Evolutionary conservation across 179 eudicot species (phyloP).

Genomic region (Beta lomatogona): DNA sequence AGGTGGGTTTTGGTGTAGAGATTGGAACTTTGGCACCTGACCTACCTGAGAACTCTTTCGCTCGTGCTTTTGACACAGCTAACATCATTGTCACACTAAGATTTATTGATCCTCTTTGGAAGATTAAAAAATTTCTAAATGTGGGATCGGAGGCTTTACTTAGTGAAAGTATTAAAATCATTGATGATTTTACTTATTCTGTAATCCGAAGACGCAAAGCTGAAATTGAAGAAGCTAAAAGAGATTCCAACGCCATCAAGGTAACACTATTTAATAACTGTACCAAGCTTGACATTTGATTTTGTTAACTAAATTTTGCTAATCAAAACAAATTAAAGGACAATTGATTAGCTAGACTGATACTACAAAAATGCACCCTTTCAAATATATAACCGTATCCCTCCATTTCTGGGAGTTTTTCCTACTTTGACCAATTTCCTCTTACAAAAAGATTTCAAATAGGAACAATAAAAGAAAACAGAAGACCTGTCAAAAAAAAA

Average conservation of each 20-base stretch:
- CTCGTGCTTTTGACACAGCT: conserved; percentile 84
- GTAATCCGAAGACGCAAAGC: conserved; percentile 75
- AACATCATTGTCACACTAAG: conserved; percentile 84
- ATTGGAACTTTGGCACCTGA: conserved; percentile 80
- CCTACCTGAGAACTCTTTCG: conserved; percentile 70
- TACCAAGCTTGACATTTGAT: too few species aligned
- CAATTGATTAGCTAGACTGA: too few species aligned
- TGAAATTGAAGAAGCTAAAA: conserved; percentile 57
- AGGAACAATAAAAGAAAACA: too few species aligned
- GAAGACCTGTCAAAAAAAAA: too few species aligned
- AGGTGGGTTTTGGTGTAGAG: conserved; percentile 96
- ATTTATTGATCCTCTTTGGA: conserved; percentile 89
- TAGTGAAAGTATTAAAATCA: conserved; percentile 64
- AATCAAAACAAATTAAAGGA: too few species aligned
- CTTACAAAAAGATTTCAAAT: too few species aligned
- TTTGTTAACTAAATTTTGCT: too few species aligned
- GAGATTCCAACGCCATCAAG: conserved; percentile 44
- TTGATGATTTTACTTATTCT: conserved; percentile 82
- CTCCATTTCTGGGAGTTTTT: too few species aligned
- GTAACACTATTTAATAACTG: conserved; percentile 27
- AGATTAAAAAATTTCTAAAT: conserved; percentile 68
- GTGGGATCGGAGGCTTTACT: conserved; percentile 84
- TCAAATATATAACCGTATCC: too few species aligned
- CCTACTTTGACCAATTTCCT: too few species aligned
- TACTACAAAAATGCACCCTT: too few species aligned